Conservation (phyloP, 768 basidiomycete species). For the Cystofilobasidium capitatum region DNA sequence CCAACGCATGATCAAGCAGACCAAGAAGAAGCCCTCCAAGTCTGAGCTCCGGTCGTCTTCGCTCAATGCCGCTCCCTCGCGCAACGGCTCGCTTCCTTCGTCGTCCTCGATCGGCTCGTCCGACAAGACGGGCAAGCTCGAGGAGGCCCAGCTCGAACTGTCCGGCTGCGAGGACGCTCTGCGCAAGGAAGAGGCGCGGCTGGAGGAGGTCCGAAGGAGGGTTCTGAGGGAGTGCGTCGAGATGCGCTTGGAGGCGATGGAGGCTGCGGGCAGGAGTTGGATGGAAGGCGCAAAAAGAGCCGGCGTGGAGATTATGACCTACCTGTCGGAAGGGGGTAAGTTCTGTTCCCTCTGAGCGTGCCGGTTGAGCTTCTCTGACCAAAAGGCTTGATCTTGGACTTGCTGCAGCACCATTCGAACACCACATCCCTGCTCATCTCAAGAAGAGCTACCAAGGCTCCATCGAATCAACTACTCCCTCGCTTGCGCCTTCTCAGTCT, state of each 20-base stretch:
- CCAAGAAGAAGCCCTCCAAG: slow-evolving; percentile 27
- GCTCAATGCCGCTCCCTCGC: background rate
- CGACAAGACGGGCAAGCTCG: slow-evolving; percentile 16
- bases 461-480: slow-evolving; percentile 23
- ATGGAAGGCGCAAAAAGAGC: slow-evolving; percentile 22
- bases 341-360: background rate
- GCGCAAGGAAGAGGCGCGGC: slow-evolving; percentile 8
- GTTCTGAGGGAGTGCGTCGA: slow-evolving; percentile 19
- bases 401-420: slow-evolving; percentile 19
- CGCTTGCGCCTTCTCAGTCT: slow-evolving; percentile 26
- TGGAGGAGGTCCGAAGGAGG: slow-evolving; percentile 21
- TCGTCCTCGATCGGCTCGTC: slow-evolving; percentile 13
- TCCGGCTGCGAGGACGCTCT: slow-evolving; percentile 26
- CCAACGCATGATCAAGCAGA: slow-evolving; percentile 28
- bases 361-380: background rate
- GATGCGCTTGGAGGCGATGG: slow-evolving; percentile 15
- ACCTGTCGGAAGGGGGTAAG: slow-evolving; percentile 24
- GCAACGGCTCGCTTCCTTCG: slow-evolving; percentile 5
- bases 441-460: slow-evolving; percentile 18
- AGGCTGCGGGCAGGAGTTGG: slow-evolving; percentile 5
- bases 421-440: slow-evolving; percentile 7
- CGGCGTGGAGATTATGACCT: slow-evolving; percentile 20
- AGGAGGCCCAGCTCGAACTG: slow-evolving; percentile 27
- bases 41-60: slow-evolving; percentile 8
- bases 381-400: background rate